Percentiles rank a stretch among this genome's conserved stretches.
phyloP scores from a whole-genome alignment of 2,329 filamentous ascomycete genomes.

The Xylariaceae sp. region DNA sequence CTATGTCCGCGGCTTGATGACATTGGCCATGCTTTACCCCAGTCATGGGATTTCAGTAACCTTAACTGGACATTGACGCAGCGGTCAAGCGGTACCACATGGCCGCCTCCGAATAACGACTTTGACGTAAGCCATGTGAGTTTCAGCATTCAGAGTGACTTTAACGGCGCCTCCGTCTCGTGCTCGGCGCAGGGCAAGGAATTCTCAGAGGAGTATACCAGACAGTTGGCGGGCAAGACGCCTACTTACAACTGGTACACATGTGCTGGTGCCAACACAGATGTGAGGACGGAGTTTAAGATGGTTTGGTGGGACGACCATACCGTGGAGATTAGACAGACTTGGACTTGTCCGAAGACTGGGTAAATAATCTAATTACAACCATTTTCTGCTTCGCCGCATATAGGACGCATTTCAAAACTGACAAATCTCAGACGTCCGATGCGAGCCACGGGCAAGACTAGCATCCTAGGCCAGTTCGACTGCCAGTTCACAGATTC shows the following conservation, averaged over 20 bases:
- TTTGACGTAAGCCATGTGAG: constrained; percentile 13
- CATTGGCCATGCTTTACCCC: constrained; percentile 14
- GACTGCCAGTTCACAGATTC: constrained; percentile 5
- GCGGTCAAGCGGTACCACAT: constrained; percentile 8
- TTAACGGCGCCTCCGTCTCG: constrained; percentile 1
- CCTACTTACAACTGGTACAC: constrained; percentile 9
- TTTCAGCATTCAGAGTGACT: constrained; percentile 10
- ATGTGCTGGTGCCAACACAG: not conserved
- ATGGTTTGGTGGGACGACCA: constrained; percentile 20
- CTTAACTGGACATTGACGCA: constrained; percentile 17
- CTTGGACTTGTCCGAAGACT: constrained; percentile 14
- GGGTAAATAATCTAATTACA: constrained; percentile 13
- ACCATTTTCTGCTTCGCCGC: too few relatives aligned
- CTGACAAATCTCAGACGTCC: not conserved
- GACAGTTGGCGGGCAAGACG: constrained; percentile 6
- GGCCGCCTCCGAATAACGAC: constrained; percentile 9
- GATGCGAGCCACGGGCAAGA: constrained; percentile 14
- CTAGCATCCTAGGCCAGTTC: not conserved
- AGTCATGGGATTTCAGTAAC: constrained; percentile 10
- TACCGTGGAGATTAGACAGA: constrained; percentile 8
- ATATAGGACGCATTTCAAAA: too few relatives aligned
- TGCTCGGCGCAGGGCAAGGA: constrained; percentile 8
- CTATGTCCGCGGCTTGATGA: constrained; percentile 15
- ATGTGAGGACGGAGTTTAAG: constrained; percentile 17
- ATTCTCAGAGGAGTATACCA: constrained; percentile 18